Conservation (phyloP, 805 yeast species). For the Metschnikowia koreensis region DNA sequence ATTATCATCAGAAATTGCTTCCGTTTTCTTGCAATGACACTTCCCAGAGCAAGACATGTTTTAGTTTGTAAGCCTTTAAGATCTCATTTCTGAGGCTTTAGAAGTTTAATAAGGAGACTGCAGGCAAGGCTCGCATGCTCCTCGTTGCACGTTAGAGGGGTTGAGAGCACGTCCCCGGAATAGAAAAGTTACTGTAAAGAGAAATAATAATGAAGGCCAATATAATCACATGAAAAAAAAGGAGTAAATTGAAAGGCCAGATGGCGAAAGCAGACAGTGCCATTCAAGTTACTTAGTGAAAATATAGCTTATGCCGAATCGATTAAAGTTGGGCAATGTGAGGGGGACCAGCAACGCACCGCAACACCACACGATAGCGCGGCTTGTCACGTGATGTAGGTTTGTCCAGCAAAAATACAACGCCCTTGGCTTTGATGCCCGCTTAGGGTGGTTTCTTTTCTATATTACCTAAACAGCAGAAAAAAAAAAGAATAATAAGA, state of each 20-base stretch:
- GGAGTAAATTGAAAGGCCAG: no score
- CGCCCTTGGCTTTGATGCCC: not conserved
- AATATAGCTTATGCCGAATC: not conserved
- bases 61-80: not conserved
- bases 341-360: no score
- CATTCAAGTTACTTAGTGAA: not conserved
- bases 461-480: not conserved
- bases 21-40: constrained; percentile 5
- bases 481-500: not conserved
- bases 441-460: not conserved
- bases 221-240: no score
- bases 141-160: not conserved
- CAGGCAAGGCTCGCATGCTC: not conserved
- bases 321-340: not conserved
- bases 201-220: not conserved
- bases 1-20: not conserved
- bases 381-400: constrained; percentile 4
- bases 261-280: no score
- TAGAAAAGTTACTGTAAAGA: no score
- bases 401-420: constrained; percentile 4
- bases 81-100: not conserved
- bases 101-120: not conserved
- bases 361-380: not conserved
- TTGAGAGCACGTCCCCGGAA: not conserved
- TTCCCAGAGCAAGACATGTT: constrained; percentile 15